Percentiles rank a stretch among this genome's conserved stretches.
These are phyloP conservation scores for Xylaria scruposa DNA, from an alignment of 495 filamentous ascomycete genomes.

Conservation along the genomic window DNA sequence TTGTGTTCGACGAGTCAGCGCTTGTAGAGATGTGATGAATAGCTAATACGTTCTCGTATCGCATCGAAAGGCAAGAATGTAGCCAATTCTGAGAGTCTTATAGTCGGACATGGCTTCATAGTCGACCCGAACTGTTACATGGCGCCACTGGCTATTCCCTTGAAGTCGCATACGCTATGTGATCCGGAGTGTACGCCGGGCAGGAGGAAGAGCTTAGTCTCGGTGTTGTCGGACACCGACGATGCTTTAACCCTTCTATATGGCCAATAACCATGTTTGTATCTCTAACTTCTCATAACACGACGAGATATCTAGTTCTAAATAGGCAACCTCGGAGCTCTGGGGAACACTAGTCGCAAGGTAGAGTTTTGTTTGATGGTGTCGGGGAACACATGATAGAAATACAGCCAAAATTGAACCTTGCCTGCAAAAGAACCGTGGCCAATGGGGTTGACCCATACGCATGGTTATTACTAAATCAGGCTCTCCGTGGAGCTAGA, in stretches of 20 bases:
- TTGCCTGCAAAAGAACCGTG: not conserved
- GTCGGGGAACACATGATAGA: not conserved
- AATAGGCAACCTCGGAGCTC: not conserved
- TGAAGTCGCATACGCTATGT: not conserved
- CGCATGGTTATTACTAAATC: not conserved
- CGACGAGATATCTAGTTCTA: not conserved
- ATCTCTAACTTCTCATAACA: not conserved
- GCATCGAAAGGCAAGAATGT: not conserved
- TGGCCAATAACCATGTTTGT: not conserved
- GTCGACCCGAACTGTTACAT: not conserved
- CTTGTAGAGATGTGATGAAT: not conserved
- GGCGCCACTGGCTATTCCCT: not conserved
- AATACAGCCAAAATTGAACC: slow-evolving; percentile 16
- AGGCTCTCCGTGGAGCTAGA: not conserved
- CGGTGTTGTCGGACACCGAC: slow-evolving; percentile 19
- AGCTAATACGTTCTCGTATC: not conserved
- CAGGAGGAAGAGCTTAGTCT: not conserved
- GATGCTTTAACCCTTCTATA: not conserved
- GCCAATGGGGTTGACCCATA: not conserved
- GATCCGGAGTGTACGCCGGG: not conserved
- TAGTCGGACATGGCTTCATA: not conserved
- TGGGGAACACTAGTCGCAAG: not conserved
- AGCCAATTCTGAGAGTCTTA: not conserved
- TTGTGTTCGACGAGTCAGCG: not conserved
- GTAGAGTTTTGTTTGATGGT: not conserved